These are phyloP conservation scores for Rehmannia glutinosa DNA, from an alignment of 257 asterid genomes.

Conservation along the genomic window DNA sequence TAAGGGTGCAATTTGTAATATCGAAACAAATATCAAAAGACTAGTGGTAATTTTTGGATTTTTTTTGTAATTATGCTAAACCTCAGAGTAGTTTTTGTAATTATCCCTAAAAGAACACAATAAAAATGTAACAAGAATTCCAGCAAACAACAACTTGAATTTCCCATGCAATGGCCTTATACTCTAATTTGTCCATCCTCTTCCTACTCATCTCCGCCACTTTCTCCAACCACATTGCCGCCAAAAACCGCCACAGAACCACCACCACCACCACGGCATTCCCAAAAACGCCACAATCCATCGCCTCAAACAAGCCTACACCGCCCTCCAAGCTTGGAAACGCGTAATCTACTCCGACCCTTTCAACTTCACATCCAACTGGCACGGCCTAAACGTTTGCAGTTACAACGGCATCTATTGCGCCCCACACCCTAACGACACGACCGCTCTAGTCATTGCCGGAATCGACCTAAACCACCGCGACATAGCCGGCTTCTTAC, in stretches of 20 bases:
- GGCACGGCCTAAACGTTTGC: conserved; percentile 66
- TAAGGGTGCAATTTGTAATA: too few relatives aligned
- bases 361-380: conserved; percentile 42
- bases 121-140: too few relatives aligned
- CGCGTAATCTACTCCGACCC: conserved; percentile 64
- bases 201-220: conserved; percentile 10
- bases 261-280: not conserved
- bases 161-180: conserved; percentile 32
- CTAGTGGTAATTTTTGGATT: not conserved
- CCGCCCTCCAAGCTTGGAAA: conserved; percentile 65
- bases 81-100: too few relatives aligned
- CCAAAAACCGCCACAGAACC: conserved; percentile 25
- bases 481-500: conserved; percentile 66
- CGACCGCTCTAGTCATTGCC: conserved; percentile 34
- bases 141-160: too few relatives aligned
- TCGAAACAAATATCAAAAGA: too few relatives aligned
- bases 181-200: conserved; percentile 14
- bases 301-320: conserved; percentile 44
- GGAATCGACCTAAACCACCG: conserved; percentile 67
- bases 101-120: too few relatives aligned
- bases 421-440: conserved; percentile 41
- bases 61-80: too few relatives aligned
- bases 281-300: too few relatives aligned
- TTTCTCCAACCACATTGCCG: conserved; percentile 12
- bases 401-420: conserved; percentile 52